phyloP scores from a whole-genome alignment of 2,329 filamentous ascomycete genomes.

The Cordyceps cicadae region DNA sequence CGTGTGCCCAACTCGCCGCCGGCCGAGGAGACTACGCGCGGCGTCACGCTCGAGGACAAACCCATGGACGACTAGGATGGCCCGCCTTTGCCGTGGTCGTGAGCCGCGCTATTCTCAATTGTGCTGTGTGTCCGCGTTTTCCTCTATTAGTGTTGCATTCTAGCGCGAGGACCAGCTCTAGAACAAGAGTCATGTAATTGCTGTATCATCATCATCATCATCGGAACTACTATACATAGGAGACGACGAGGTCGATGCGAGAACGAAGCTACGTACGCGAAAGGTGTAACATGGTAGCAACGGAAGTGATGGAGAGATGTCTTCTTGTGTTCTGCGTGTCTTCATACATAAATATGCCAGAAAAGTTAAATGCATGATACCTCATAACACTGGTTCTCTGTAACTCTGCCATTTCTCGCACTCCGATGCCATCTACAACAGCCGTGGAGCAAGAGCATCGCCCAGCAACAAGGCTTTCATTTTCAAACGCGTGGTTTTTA shows the following conservation, averaged over 20 bases:
- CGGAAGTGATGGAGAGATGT: not conserved
- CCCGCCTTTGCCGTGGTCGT: not conserved
- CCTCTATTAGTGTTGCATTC: not conserved
- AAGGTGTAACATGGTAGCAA: slow-evolving; percentile 1
- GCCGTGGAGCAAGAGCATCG: no score
- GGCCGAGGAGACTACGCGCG: slow-evolving; percentile 28
- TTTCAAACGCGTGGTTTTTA: not conserved
- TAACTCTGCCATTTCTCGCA: not conserved
- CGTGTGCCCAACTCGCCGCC: slow-evolving; percentile 28
- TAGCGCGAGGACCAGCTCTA: not conserved
- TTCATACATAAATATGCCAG: not conserved
- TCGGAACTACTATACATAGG: not conserved
- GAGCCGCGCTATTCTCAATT: not conserved
- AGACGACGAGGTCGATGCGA: not conserved
- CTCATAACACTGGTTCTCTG: not conserved
- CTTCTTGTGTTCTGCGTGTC: not conserved
- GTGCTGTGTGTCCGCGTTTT: not conserved
- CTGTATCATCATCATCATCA: slow-evolving; percentile 8
- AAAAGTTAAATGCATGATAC: not conserved
- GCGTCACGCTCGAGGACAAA: slow-evolving; percentile 43
- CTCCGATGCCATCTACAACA: not conserved
- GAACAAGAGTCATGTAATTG: not conserved
- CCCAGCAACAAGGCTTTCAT: not conserved
- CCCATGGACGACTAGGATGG: slow-evolving; percentile 40
- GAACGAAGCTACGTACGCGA: slow-evolving; percentile 2